Percentiles rank a stretch among this genome's conserved stretches.
Evolutionary conservation across 805 yeast genomes (phyloP).

Genomic region (Scheffersomyces coipomensis): DNA sequence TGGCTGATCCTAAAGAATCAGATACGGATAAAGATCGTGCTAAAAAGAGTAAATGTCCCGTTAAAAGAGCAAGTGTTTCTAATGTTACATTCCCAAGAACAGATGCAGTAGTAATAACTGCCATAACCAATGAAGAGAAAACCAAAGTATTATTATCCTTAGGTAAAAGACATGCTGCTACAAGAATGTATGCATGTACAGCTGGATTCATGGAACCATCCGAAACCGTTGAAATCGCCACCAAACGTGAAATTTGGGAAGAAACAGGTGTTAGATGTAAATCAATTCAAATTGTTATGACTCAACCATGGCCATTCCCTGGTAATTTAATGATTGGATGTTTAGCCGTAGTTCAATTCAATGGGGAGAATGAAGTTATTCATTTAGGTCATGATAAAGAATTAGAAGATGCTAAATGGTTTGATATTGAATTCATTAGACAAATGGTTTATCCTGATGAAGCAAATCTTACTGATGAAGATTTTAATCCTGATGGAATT

Average conservation of each 20-base stretch:
- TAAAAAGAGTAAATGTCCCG: constrained; percentile 32
- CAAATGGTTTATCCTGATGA: constrained; percentile 29
- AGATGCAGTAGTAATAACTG: constrained; percentile 84
- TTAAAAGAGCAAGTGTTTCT: constrained; percentile 46
- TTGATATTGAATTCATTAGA: constrained; percentile 53
- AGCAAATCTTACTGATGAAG: constrained; percentile 12
- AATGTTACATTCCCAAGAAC: constrained; percentile 90
- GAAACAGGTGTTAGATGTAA: constrained; percentile 80
- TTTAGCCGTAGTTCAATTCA: constrained; percentile 70
- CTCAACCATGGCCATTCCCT: constrained; percentile 99
- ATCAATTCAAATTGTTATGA: constrained; percentile 57
- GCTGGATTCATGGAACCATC: constrained; percentile 98
- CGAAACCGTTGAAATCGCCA: constrained; percentile 87
- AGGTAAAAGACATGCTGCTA: constrained; percentile 55
- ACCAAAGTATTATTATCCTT: constrained; percentile 69
- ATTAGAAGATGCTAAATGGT: constrained; percentile 84
- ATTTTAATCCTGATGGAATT: constrained; percentile 35
- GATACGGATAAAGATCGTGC: constrained; percentile 8
- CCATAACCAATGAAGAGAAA: constrained; percentile 62
- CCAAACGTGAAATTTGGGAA: constrained; percentile 89
- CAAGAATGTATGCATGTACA: constrained; percentile 72
- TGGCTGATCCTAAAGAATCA: constrained; percentile 9
- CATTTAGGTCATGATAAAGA: constrained; percentile 83
- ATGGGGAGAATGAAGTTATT: constrained; percentile 63
- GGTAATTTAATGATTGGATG: constrained; percentile 94